These are phyloP conservation scores for Toxoplasma gondii DNA, from an alignment of 169 alveolate genomes.

Conservation along the genomic window DNA sequence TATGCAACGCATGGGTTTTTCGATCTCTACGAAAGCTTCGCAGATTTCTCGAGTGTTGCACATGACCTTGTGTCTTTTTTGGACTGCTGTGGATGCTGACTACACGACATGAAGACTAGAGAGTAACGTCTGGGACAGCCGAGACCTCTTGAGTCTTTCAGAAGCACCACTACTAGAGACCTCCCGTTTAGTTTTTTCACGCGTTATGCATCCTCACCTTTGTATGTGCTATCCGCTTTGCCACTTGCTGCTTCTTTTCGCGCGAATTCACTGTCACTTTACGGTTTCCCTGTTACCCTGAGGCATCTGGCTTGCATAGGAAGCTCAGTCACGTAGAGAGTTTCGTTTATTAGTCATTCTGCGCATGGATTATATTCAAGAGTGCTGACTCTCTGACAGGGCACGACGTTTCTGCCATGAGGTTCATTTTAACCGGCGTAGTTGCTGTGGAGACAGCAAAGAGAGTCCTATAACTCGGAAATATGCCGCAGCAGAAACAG, in stretches of 20 bases:
- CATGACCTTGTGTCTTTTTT: not conserved
- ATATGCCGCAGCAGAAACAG: not conserved
- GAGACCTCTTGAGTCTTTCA: not conserved
- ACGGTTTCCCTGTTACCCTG: too few species aligned
- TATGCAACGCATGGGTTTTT: not conserved
- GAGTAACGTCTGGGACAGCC: not conserved
- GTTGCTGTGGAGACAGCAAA: conserved; percentile 13
- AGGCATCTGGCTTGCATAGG: too few species aligned
- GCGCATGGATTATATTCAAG: too few species aligned
- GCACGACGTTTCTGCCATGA: not conserved
- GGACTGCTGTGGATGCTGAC: not conserved
- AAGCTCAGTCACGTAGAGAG: too few species aligned
- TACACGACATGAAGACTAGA: not conserved
- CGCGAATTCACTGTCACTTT: too few species aligned
- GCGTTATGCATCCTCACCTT: too few species aligned
- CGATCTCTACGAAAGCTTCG: too few species aligned
- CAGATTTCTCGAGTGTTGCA: not conserved
- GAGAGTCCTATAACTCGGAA: not conserved
- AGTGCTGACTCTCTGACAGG: not conserved
- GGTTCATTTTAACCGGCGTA: not conserved
- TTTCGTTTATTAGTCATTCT: too few species aligned
- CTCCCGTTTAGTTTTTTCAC: too few species aligned
- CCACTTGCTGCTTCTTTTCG: too few species aligned
- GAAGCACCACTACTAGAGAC: too few species aligned
- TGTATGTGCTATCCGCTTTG: too few species aligned